Conservation (phyloP, 345 rosid genomes). For the Acer campestre region DNA sequence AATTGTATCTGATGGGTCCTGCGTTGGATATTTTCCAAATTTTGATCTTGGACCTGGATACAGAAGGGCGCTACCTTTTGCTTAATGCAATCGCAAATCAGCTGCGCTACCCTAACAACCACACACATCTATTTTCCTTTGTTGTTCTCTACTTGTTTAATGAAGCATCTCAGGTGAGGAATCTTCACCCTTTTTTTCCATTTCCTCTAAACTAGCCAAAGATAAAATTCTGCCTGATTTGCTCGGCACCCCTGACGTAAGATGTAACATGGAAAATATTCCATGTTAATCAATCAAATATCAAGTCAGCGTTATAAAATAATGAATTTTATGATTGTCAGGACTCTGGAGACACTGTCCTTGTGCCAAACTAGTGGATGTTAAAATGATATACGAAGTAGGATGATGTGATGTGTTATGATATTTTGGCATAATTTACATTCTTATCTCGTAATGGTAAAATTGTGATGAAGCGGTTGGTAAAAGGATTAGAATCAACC, state of each 20-base stretch:
- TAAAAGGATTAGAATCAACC: neutral
- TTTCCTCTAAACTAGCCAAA: neutral
- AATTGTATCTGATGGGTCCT: slow-evolving; percentile 32
- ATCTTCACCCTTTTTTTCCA: neutral
- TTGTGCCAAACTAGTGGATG: no score
- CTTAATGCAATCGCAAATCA: slow-evolving; percentile 46
- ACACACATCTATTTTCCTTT: slow-evolving; percentile 41
- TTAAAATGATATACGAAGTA: no score
- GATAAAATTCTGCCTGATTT: neutral
- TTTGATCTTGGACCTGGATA: slow-evolving; percentile 34
- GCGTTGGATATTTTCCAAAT: slow-evolving; percentile 37
- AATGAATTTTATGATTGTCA: no score
- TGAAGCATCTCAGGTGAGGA: slow-evolving; percentile 39
- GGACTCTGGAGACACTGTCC: no score
- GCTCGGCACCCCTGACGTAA: neutral
- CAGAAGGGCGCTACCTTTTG: slow-evolving; percentile 44
- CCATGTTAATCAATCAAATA: neutral
- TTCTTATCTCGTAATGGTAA: neutral
- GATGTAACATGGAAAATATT: neutral
- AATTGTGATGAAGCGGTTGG: neutral
- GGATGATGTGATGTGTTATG: neutral
- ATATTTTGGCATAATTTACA: neutral
- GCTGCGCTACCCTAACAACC: slow-evolving; percentile 48
- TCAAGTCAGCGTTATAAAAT: no score
- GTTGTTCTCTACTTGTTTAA: slow-evolving; percentile 37